These are phyloP conservation scores for Clarireedia monteithiana DNA, from an alignment of 2,329 filamentous ascomycete species.

Conservation along the genomic window DNA sequence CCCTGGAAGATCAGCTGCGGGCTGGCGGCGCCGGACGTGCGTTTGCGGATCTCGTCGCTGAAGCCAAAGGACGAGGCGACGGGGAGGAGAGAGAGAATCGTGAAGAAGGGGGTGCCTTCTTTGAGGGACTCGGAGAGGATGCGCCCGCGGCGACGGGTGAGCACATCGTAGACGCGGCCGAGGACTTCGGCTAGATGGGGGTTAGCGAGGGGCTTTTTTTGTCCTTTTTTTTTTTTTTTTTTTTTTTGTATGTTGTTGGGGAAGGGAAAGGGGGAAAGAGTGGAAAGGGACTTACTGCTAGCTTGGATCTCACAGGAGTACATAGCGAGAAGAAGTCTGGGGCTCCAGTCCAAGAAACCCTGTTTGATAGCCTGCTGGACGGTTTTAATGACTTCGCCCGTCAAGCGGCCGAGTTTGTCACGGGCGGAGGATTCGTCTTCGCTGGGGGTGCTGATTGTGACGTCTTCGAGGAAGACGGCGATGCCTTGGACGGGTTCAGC, in stretches of 20 bases:
- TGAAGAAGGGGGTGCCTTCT: conserved; percentile 94
- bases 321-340: conserved; percentile 93
- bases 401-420: conserved; percentile 70
- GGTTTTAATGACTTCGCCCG: conserved; percentile 86
- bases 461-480: conserved; percentile 80
- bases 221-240: conserved; percentile 5
- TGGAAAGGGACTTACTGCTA: conserved; percentile 53
- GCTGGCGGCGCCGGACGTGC: conserved; percentile 81
- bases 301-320: conserved; percentile 98
- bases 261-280: not conserved
- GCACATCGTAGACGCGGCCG: conserved; percentile 91
- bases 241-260: conserved; percentile 11
- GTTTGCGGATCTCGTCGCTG: conserved; percentile 90
- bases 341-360: conserved; percentile 92
- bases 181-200: conserved; percentile 67
- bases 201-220: not conserved
- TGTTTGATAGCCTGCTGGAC: conserved; percentile 75
- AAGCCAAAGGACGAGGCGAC: conserved; percentile 96
- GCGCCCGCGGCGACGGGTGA: conserved; percentile 84
- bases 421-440: conserved; percentile 47
- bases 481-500: conserved; percentile 89
- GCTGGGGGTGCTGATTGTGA: conserved; percentile 51
- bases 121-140: conserved; percentile 90
- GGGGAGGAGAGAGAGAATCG: conserved; percentile 78
- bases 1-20: conserved; percentile 91